Evolutionary conservation across 768 basidiomycete species (phyloP), one percentile per base, ranked within the genome.

Genomic region (Suillus spraguei): DNA sequence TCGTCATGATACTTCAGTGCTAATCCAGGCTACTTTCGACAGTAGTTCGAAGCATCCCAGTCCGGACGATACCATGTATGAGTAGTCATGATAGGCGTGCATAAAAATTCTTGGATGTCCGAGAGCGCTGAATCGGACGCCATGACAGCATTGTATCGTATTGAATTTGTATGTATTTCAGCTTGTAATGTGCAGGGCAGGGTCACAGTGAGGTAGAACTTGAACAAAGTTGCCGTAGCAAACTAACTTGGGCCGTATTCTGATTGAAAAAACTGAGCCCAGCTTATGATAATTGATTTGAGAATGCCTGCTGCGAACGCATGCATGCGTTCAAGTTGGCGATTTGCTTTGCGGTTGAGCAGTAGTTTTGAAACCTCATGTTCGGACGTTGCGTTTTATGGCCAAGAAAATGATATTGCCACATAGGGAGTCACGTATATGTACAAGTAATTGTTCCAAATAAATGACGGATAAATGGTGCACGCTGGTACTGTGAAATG

Each of bases 1-100:
- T 69, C 69, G 11, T 39, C 55, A 54, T 75, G 67, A 59, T 24
- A 64, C 28, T 28, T 28, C 36, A 17, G 28, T 17, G 36, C 0
- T 33, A 11, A 10, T 35, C 20, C 11, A n/a, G 20, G 32, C 33
- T 54, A 13, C 53, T 54, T 33, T 36, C 1, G 20, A 24, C 24
- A 24, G 38, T 11, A 9, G 24, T 50, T 28, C 4, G 13, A 17
- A 50, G 7, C 24, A 17, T 39, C 32, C 32, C 10, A 10, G 8
- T 20, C 24, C 3, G 22, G 24, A 22, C 22, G 24, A 56, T 36
- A 35, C 14, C 38, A 1, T 58, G 55, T 58, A 7, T 41, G 7
- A 28, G 16, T 39, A 58, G 38, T 58, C 22, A 28, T 28, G 16
- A 28, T 10, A 39, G 5, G 55, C 22, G 22, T 36, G 35, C 17